Evolutionary conservation across 352 stramenopile species (phyloP), one percentile per base, ranked within the genome.

Genomic region (Phytophthora meadii): DNA sequence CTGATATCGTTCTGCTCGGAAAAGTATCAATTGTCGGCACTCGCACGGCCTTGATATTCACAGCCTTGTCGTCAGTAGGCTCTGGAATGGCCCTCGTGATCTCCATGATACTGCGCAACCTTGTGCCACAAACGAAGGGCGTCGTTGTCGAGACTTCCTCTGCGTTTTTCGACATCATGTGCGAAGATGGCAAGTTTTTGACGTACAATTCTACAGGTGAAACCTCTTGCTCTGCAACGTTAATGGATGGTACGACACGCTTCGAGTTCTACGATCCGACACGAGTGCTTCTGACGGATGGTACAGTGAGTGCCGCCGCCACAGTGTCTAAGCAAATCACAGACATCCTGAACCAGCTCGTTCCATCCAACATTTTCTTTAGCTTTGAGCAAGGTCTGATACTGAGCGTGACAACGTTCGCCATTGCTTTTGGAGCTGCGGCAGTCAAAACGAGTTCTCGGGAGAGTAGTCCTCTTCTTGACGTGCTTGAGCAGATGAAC

Each of bases 401-500:
- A 12, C 54, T 91, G 22, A 86, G 78, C 22, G 79, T 92, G 8
- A 82, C 88, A 64, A 84, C 75, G 27, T 92, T 92, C 36, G 61
- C 81, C 10, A 80, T 92, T 28, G 70, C 68, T 1, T 89, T 92
- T 28, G 83, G 83, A 34, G 81, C 79, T 1, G 83, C 82, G 4
- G 73, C 79, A 14, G 74, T 88, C 54, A 73, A 74, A 14, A 71
- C 76, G 4, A 83, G 68, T 27, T 72, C 73, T 6, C 74, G 77
- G n/a, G 78, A 91, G 45, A 79, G 63, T 50, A 91, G 77, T 32
- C 78, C 80, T 28, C 50, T 91, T 34, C 65, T 89, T 11, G 74
- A 83, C 28, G 61, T 86, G 6, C 68, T 92, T 19, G 78, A 86
- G 46, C 83, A 92, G 49, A 77, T 90, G 68, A 90, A 87, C 71